Percentiles rank a stretch among this genome's conserved stretches.
phyloP scores from a whole-genome alignment of 2,329 filamentous ascomycete species.

The Sordariomycetes sp. region DNA sequence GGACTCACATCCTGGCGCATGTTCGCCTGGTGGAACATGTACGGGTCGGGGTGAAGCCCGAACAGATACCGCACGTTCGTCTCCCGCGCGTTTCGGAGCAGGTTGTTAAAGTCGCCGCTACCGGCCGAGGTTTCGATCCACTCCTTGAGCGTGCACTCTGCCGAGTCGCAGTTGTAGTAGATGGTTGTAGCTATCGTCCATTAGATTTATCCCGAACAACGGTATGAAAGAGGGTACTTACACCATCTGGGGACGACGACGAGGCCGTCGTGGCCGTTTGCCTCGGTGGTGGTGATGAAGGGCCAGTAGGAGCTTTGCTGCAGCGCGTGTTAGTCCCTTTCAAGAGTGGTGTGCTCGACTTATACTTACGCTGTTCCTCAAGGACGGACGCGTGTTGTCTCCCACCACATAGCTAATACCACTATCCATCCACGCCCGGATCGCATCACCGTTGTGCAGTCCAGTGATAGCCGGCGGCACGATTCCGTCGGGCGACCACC shows the following conservation, averaged over 20 bases:
- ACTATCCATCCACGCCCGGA: constrained; percentile 46
- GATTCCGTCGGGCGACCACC: constrained; percentile 42
- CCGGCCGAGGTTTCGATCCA: constrained; percentile 50
- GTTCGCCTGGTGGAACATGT: constrained; percentile 58
- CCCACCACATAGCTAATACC: constrained; percentile 52
- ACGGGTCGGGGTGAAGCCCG: constrained; percentile 38
- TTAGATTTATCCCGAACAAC: not conserved
- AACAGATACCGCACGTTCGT: constrained; percentile 47
- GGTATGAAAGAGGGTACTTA: not conserved
- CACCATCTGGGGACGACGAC: constrained; percentile 46
- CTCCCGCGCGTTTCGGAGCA: constrained; percentile 36
- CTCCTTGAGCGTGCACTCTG: constrained; percentile 44
- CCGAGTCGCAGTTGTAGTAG: constrained; percentile 53
- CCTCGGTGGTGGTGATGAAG: constrained; percentile 35
- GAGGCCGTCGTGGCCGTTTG: constrained; percentile 44
- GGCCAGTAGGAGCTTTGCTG: constrained; percentile 41
- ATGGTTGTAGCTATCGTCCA: constrained; percentile 36
- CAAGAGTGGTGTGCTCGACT: not conserved
- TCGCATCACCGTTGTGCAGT: constrained; percentile 52
- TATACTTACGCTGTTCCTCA: constrained; percentile 30
- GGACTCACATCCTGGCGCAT: constrained; percentile 26
- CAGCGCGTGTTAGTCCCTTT: not conserved
- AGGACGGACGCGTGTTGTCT: constrained; percentile 46
- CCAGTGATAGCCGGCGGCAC: constrained; percentile 55
- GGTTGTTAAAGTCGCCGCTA: constrained; percentile 37